Evolutionary conservation across 2,329 filamentous ascomycete genomes (phyloP).

Genomic region (Aspergillus texensis): DNA sequence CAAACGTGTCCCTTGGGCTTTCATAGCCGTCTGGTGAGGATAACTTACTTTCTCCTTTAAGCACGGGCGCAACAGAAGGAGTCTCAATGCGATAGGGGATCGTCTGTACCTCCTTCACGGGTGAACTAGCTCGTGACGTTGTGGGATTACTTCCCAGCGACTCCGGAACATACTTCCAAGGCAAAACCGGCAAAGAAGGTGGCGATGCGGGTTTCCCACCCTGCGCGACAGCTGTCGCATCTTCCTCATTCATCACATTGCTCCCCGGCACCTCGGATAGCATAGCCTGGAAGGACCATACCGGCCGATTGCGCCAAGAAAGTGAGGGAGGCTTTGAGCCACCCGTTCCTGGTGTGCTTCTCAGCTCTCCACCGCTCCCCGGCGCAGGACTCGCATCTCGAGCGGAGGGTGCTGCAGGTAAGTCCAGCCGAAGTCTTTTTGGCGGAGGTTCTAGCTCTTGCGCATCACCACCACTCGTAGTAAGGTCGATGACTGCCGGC

Average conservation of each 20-base stretch:
- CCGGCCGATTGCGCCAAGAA: conserved; percentile 39
- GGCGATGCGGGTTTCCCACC: conserved; percentile 32
- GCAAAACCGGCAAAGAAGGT: conserved; percentile 40
- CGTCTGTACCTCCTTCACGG: conserved; percentile 40
- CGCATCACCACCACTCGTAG: conserved; percentile 30
- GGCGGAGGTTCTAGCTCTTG: conserved; percentile 39
- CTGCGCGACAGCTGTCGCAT: conserved; percentile 24
- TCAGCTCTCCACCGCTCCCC: conserved; percentile 30
- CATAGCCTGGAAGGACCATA: conserved; percentile 43
- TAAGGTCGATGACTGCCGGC: conserved; percentile 41
- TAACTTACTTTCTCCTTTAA: conserved; percentile 43
- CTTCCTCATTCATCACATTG: conserved; percentile 26
- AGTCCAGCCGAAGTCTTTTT: conserved; percentile 41
- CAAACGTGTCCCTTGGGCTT: background rate
- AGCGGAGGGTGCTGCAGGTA: conserved; percentile 24
- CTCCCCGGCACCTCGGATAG: conserved; percentile 36
- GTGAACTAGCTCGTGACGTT: conserved; percentile 26
- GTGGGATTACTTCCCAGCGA: conserved; percentile 15
- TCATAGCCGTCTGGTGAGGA: background rate
- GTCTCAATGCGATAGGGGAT: conserved; percentile 42
- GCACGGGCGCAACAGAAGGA: conserved; percentile 38
- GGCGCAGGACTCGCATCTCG: conserved; percentile 25
- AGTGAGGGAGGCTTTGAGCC: conserved; percentile 31
- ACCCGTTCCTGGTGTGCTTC: conserved; percentile 30
- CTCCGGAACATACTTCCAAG: conserved; percentile 36